Conservation (phyloP, 2,329 filamentous ascomycete species). For the Colletotrichum cuscutae region DNA sequence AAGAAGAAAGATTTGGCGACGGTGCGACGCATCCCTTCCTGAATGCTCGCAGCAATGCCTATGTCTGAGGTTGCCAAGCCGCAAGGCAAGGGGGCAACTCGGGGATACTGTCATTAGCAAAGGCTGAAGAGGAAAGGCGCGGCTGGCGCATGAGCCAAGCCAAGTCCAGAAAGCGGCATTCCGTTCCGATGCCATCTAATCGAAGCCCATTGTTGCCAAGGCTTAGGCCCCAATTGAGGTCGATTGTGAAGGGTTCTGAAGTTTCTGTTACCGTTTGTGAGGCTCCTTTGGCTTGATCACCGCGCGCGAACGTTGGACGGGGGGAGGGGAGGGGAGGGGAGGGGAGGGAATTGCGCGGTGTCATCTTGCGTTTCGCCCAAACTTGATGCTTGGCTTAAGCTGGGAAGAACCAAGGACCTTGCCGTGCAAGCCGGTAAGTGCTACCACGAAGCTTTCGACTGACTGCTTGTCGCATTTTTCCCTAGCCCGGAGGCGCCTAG, state of each 20-base stretch:
- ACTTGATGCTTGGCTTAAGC: neutral
- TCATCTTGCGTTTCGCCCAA: constrained; percentile 1
- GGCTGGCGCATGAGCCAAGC: neutral
- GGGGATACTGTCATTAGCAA: neutral
- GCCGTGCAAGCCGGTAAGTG: constrained; percentile 16
- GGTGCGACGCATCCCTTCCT: neutral
- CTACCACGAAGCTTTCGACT: constrained; percentile 24
- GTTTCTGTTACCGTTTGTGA: neutral
- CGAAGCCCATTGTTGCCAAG: neutral
- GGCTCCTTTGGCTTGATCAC: constrained; percentile 1
- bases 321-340: neutral
- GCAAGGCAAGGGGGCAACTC: neutral
- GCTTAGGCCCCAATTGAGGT: neutral
- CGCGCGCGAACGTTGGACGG: neutral
- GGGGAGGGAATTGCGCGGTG: neutral
- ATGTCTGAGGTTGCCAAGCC: neutral
- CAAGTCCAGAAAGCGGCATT: neutral
- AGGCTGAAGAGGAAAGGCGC: constrained; percentile 18
- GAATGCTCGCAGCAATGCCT: neutral
- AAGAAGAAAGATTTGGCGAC: neutral
- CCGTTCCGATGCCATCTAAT: neutral
- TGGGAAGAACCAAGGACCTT: neutral
- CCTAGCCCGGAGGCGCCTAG: constrained; percentile 12
- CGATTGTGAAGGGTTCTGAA: neutral
- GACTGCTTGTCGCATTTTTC: neutral